Evolutionary conservation across 208 protist genomes (phyloP), one percentile per base, ranked within the genome.

Genomic region (Trypanosoma scelopori): DNA sequence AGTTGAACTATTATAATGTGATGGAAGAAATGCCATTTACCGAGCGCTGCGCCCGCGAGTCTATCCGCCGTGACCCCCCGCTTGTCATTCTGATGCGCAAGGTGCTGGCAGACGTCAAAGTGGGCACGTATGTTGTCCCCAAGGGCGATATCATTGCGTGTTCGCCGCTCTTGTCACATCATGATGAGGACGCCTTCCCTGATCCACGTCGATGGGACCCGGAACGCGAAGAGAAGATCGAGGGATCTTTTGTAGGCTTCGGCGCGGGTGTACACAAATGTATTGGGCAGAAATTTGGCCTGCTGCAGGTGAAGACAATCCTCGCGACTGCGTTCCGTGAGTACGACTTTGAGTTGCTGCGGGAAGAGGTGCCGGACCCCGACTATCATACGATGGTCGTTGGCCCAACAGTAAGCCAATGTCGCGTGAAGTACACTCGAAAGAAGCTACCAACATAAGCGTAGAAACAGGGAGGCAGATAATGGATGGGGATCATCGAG

Each of bases 291-390:
- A 93, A 92, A 79, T 98, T 98, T 67, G 94, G 85, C 30, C 85
- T 94, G 35, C 69, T 98, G 27, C 94, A 97, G 78, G 89, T 97
- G 42, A 96, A 97, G 81, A 97, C 90, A 55, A 84, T 98, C 37
- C 81, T 94, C 46, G 78, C 84, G 25, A 91, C 88, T 20, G 74
- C 94, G 12, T 76, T 97, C 57, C 82, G 87, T 48, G 78, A 91
- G 41, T 98, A 90, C 73, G 91, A 98, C 69, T 87, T 98, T 48
- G 74, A 95, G 75, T 78, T 92, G 22, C 42, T 92, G 6, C 59
- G 55, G 20, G 71, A 76, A 18, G 56, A 69, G 28, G 65, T 98
- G 22, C 90, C 92, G 32, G 77, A 90, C 52, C 87, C 86, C 13
- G 85, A 92, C 68, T 97, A 97, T 71, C 82, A 89, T 65, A 89